Percentiles rank a stretch among this genome's conserved stretches.
Conservation (phyloP, 2,329 filamentous ascomycete genomes). For the Aureobasidium sp. region DNA sequence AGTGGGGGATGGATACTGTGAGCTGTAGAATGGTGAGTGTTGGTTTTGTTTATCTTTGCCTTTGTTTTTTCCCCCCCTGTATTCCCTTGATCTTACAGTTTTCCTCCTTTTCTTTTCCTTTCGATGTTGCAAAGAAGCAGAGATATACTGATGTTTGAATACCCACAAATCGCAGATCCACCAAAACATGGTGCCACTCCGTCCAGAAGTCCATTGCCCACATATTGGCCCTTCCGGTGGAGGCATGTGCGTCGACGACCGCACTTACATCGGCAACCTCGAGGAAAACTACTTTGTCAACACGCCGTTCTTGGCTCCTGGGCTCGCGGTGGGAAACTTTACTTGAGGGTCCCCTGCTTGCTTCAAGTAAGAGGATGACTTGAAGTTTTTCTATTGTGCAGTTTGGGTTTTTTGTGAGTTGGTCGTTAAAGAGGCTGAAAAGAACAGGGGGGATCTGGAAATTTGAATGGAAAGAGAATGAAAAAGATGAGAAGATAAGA, state of each 20-base stretch:
- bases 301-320: not conserved
- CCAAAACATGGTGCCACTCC: not conserved
- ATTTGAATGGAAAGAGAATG: no score
- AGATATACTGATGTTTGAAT: not conserved
- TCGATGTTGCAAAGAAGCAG: not conserved
- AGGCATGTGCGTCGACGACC: conserved; percentile 1
- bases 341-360: not conserved
- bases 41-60: no score
- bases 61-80: no score
- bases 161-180: not conserved
- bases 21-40: not conserved
- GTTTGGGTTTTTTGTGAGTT: no score
- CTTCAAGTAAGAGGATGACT: no score
- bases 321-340: not conserved
- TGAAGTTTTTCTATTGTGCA: no score
- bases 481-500: no score
- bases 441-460: no score
- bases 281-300: not conserved
- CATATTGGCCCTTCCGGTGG: not conserved
- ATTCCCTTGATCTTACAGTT: not conserved
- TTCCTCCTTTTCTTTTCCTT: no score
- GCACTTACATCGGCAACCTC: not conserved
- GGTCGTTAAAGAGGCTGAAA: no score
- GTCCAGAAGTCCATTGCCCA: not conserved
- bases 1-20: conserved; percentile 7